phyloP scores from a whole-genome alignment of 1,284 basidiomycete genomes.

The Mycosarcoma maydis region DNA sequence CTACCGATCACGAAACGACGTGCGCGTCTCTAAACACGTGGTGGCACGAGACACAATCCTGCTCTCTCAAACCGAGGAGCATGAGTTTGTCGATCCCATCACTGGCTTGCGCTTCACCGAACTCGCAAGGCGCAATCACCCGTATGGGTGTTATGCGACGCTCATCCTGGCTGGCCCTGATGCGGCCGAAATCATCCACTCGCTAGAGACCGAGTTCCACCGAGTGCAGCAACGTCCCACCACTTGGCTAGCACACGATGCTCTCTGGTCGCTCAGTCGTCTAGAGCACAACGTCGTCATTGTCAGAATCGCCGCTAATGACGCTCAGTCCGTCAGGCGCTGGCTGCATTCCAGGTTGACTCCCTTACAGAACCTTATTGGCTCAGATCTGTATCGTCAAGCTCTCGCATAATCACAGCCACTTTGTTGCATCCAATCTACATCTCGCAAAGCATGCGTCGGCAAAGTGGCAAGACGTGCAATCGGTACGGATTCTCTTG shows the following conservation, averaged over 20 bases:
- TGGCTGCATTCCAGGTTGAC: conserved; percentile 75
- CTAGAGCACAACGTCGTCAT: conserved; percentile 70
- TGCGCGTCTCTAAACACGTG: conserved; percentile 75
- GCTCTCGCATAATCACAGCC: conserved; percentile 41
- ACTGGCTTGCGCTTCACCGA: conserved; percentile 10
- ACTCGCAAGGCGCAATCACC: conserved; percentile 75
- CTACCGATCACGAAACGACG: conserved; percentile 86
- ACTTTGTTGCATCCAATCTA: too few relatives aligned
- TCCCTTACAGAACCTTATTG: conserved; percentile 69
- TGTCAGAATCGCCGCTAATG: conserved; percentile 77
- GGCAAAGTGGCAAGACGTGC: too few relatives aligned
- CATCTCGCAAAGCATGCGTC: too few relatives aligned
- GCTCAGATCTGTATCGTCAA: conserved; percentile 52
- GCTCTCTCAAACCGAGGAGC: conserved; percentile 71
- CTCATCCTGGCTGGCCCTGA: conserved; percentile 78
- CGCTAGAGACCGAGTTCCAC: conserved; percentile 72
- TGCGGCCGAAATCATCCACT: conserved; percentile 69
- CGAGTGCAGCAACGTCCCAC: conserved; percentile 73
- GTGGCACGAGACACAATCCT: conserved; percentile 80
- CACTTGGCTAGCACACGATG: conserved; percentile 67
- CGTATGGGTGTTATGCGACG: conserved; percentile 86
- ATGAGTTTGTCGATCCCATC: neutral
- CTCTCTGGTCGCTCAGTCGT: conserved; percentile 81
- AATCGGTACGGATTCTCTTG: too few relatives aligned
- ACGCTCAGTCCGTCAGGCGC: conserved; percentile 76